Conservation (phyloP, 352 stramenopile species). For the Aphanomyces cochlioides region DNA sequence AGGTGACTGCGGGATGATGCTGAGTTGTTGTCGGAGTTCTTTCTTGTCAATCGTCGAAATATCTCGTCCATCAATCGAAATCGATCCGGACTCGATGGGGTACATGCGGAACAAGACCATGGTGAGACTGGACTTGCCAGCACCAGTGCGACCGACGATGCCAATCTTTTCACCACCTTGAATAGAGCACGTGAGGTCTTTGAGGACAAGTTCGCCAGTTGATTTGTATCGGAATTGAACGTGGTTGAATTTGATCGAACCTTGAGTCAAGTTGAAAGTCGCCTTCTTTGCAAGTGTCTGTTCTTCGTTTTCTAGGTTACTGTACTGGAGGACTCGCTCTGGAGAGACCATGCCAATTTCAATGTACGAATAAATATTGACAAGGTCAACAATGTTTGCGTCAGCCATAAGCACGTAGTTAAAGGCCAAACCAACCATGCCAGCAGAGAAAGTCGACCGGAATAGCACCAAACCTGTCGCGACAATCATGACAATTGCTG, state of each 20-base stretch:
- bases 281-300: constrained; percentile 38
- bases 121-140: constrained; percentile 86
- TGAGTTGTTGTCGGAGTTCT: constrained; percentile 62
- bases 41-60: constrained; percentile 56
- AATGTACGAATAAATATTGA: constrained; percentile 81
- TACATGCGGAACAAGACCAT: constrained; percentile 77
- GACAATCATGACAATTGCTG: constrained; percentile 72
- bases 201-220: constrained; percentile 37
- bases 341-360: constrained; percentile 92
- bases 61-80: constrained; percentile 72
- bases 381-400: constrained; percentile 72
- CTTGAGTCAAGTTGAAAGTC: constrained; percentile 49
- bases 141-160: constrained; percentile 86
- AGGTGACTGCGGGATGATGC: constrained; percentile 82
- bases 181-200: constrained; percentile 43
- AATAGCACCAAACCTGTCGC: constrained; percentile 67
- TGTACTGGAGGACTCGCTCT: constrained; percentile 85
- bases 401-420: constrained; percentile 87
- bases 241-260: constrained; percentile 39
- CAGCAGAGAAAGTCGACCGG: constrained; percentile 52
- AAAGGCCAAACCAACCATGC: constrained; percentile 82
- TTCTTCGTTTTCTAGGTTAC: constrained; percentile 45
- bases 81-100: constrained; percentile 46
- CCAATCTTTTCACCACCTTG: constrained; percentile 62
- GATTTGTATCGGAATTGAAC: constrained; percentile 56